Evolutionary conservation across 768 basidiomycete genomes (phyloP).

Genomic region (Lyophyllum shimeji): DNA sequence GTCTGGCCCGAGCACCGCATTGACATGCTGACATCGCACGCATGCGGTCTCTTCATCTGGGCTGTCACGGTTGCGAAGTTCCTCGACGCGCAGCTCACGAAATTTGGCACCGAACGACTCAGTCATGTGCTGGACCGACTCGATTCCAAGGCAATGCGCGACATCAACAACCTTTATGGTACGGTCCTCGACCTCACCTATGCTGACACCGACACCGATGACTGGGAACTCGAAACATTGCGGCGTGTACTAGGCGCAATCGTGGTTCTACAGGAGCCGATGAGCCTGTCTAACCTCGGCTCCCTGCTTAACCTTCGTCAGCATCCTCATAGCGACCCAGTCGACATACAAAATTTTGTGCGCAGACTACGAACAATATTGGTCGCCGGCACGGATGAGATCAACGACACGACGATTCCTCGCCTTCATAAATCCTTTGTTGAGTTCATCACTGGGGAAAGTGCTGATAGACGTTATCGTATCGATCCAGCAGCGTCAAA

Average conservation of each 20-base stretch:
- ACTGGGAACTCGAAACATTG: background rate
- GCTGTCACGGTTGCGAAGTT: constrained; percentile 14
- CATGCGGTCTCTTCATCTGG: constrained; percentile 18
- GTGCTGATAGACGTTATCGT: background rate
- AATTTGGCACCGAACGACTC: constrained; percentile 12
- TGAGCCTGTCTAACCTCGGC: background rate
- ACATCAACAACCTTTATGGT: background rate
- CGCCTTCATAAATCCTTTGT: background rate
- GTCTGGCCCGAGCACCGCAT: constrained; percentile 15
- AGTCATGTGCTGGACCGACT: constrained; percentile 5
- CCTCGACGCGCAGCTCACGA: constrained; percentile 10
- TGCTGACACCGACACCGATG: background rate
- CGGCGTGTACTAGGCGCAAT: background rate
- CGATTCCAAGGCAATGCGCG: background rate
- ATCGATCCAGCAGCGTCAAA: background rate
- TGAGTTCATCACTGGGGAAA: background rate
- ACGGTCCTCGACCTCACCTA: background rate
- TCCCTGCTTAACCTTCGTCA: background rate
- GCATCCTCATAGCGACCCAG: background rate
- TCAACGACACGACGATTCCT: background rate
- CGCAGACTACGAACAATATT: background rate
- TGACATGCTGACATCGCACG: constrained; percentile 4
- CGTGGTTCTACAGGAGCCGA: background rate
- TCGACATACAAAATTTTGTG: background rate
- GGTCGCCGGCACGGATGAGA: background rate